Conservation (phyloP, 2,329 filamentous ascomycete species). For the Trichoderma koningiopsis region DNA sequence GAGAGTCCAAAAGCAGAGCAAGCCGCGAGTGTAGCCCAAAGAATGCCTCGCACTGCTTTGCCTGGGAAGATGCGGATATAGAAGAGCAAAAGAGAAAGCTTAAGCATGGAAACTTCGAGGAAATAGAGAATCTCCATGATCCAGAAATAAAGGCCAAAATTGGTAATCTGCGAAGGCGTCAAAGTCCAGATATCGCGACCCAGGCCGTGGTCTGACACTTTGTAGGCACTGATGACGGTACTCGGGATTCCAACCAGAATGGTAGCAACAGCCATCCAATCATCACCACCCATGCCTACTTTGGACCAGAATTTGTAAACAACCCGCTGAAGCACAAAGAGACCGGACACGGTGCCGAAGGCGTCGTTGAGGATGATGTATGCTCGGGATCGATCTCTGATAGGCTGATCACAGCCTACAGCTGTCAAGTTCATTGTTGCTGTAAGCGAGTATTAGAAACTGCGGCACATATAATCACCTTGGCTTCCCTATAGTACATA, state of each 20-base stretch:
- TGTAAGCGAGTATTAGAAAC: conserved; percentile 11
- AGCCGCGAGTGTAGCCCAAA: conserved; percentile 48
- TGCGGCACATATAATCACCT: too few relatives aligned
- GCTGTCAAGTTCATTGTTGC: conserved; percentile 34
- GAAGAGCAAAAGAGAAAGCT: conserved; percentile 56
- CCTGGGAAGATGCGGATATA: conserved; percentile 58
- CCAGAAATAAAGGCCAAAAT: conserved; percentile 49
- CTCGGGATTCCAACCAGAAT: conserved; percentile 33
- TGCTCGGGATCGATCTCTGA: conserved; percentile 38
- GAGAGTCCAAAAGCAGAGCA: conserved; percentile 43
- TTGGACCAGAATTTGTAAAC: conserved; percentile 40
- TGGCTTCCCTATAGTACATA: conserved; percentile 28
- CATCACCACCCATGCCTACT: conserved; percentile 43
- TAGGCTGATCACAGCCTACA: conserved; percentile 28
- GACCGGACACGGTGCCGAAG: conserved; percentile 40
- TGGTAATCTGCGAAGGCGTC: conserved; percentile 43
- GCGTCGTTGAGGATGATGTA: conserved; percentile 40
- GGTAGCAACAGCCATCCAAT: conserved; percentile 38
- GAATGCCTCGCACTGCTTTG: conserved; percentile 40
- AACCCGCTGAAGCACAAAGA: conserved; percentile 48
- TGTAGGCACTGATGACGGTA: conserved; percentile 37
- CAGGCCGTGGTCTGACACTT: conserved; percentile 45
- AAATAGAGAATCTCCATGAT: conserved; percentile 51
- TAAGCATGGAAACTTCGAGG: conserved; percentile 48
- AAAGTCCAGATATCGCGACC: conserved; percentile 57